These are phyloP conservation scores for Pythium scleroteichum DNA, from an alignment of 352 stramenopile species.

Conservation along the genomic window DNA sequence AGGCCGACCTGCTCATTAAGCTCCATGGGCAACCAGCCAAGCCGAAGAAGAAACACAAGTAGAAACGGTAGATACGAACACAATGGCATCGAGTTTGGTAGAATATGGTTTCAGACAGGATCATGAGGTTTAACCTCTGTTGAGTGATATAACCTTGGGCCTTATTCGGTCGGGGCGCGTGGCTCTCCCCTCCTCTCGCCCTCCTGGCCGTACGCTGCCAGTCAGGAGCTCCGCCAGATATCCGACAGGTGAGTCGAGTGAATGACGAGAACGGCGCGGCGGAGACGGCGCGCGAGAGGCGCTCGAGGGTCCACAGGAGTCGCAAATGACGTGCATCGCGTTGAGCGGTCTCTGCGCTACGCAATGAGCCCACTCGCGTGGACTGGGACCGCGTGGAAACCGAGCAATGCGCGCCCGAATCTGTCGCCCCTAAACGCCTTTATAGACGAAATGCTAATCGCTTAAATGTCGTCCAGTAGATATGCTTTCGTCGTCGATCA, in stretches of 20 bases:
- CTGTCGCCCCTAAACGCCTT: background rate
- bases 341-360: background rate
- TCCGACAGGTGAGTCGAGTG: constrained; percentile 23
- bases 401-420: background rate
- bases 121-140: constrained; percentile 5
- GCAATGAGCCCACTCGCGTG: background rate
- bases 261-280: constrained; percentile 17
- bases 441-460: too few species aligned
- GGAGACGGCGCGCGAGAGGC: background rate
- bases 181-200: constrained; percentile 17
- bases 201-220: constrained; percentile 19
- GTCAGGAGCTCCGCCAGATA: constrained; percentile 28
- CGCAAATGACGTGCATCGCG: background rate
- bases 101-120: too few species aligned
- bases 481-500: constrained; percentile 78
- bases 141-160: constrained; percentile 17
- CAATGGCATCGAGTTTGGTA: too few species aligned
- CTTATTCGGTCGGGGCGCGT: constrained; percentile 4
- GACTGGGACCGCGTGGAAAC: background rate
- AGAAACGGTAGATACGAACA: constrained; percentile 18
- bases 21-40: constrained; percentile 32
- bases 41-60: background rate
- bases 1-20: constrained; percentile 46
- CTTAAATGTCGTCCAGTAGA: too few species aligned
- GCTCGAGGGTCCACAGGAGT: background rate